Evolutionary conservation across 148 eudicot species (phyloP).

Genomic region (Salicornia ramosissima): DNA sequence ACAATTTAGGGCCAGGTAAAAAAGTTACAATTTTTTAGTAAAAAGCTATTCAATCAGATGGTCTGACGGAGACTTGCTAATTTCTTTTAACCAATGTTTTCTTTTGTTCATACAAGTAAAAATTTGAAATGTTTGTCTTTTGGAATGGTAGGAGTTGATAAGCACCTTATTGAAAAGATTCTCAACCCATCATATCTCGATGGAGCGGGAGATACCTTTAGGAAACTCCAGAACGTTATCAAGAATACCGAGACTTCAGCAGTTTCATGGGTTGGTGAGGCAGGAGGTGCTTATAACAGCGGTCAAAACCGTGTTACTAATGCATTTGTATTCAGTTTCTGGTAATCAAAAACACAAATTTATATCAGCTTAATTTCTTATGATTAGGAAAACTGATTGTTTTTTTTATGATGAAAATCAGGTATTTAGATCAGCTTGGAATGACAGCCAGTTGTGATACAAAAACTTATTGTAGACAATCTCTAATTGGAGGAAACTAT

Average conservation of each 20-base stretch:
- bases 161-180: constrained; percentile 66
- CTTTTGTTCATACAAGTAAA: not conserved
- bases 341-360: constrained; percentile 41
- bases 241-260: constrained; percentile 43
- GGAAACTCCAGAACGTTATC: constrained; percentile 41
- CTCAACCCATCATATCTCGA: constrained; percentile 62
- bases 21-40: too few species aligned
- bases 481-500: constrained; percentile 86
- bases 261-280: constrained; percentile 83
- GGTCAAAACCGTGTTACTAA: constrained; percentile 73
- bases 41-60: too few species aligned
- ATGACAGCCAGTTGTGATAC: constrained; percentile 60
- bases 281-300: constrained; percentile 92
- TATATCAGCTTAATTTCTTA: too few species aligned
- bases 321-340: constrained; percentile 78
- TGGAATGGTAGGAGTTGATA: constrained; percentile 51
- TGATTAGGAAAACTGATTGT: not conserved
- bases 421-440: constrained; percentile 91
- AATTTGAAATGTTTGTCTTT: not conserved
- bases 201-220: constrained; percentile 53
- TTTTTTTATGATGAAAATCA: constrained; percentile 27
- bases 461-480: constrained; percentile 81
- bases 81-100: not conserved
- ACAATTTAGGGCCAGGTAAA: constrained; percentile 88
- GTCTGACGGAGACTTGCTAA: too few species aligned